Evolutionary conservation across 768 basidiomycete species (phyloP).

Genomic region (Trametes elegans): DNA sequence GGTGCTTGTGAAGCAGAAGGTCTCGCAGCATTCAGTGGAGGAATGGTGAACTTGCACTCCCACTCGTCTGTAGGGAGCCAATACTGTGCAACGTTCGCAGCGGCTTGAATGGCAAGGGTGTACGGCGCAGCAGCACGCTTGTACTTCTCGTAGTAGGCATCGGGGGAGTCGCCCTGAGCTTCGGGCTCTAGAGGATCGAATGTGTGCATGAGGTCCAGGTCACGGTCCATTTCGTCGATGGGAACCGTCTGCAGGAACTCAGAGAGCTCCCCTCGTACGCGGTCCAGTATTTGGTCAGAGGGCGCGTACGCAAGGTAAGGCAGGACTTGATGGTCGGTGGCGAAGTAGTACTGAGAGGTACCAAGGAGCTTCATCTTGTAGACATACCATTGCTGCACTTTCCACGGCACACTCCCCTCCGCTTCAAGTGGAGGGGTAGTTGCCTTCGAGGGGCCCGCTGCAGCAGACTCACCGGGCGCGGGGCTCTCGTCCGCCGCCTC

Average conservation of each 20-base stretch:
- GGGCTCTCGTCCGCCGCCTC: constrained; percentile 18
- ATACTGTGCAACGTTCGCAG: constrained; percentile 54
- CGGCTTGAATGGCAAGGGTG: constrained; percentile 71
- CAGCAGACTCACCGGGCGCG: neutral
- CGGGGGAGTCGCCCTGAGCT: neutral
- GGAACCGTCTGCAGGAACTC: constrained; percentile 13
- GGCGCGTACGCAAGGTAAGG: constrained; percentile 75
- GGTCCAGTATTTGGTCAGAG: constrained; percentile 47
- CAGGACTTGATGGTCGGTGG: constrained; percentile 58
- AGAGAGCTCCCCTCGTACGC: constrained; percentile 14
- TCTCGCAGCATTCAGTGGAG: constrained; percentile 1
- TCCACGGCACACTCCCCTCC: constrained; percentile 46
- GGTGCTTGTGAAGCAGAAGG: neutral
- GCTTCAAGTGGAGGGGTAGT: constrained; percentile 11
- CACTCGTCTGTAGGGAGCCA: constrained; percentile 79
- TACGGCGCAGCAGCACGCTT: constrained; percentile 58
- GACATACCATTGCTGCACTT: constrained; percentile 52
- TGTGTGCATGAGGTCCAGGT: constrained; percentile 33
- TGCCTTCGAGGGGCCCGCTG: constrained; percentile 5
- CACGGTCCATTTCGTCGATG: constrained; percentile 21
- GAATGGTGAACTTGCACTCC: constrained; percentile 53
- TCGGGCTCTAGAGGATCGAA: constrained; percentile 49
- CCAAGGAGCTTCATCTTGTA: constrained; percentile 73
- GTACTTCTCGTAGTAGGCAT: constrained; percentile 35
- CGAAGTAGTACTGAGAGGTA: constrained; percentile 45